A percentile compares a stretch with the other conserved stretches of the same genome.
Evolutionary conservation across 148 eudicot genomes (phyloP).

Genomic region (Chenopodium quinoa): DNA sequence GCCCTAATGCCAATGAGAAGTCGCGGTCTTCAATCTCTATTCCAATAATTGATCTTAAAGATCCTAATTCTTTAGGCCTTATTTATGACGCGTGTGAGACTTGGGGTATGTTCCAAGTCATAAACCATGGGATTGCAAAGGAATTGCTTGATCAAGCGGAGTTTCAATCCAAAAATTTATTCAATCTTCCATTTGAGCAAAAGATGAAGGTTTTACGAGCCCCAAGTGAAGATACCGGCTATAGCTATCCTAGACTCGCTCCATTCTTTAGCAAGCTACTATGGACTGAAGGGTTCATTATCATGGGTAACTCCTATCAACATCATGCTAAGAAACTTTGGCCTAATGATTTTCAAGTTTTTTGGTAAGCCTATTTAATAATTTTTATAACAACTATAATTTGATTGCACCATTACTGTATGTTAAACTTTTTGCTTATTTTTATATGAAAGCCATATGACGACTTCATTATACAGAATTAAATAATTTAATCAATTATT

Average conservation of each 20-base stretch:
- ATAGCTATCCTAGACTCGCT: conserved; percentile 49
- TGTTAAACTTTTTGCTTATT: no score
- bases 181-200: conserved; percentile 43
- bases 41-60: conserved; percentile 44
- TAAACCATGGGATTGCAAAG: conserved; percentile 47
- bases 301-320: conserved; percentile 42
- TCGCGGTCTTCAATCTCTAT: background rate
- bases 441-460: no score
- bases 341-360: conserved; percentile 50
- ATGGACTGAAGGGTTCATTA: conserved; percentile 81
- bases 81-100: conserved; percentile 44
- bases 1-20: background rate
- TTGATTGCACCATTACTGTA: background rate
- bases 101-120: conserved; percentile 62
- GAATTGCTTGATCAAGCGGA: conserved; percentile 37
- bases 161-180: conserved; percentile 35
- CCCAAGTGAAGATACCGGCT: conserved; percentile 47
- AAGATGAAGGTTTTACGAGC: conserved; percentile 48
- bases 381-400: no score
- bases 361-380: conserved; percentile 46
- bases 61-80: conserved; percentile 29
- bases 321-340: conserved; percentile 62
- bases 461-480: background rate
- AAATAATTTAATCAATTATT: no score
- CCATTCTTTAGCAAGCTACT: conserved; percentile 50